Conservation (phyloP, 192 early-diverging fungal species). For the Helicostylum pulchrum region DNA sequence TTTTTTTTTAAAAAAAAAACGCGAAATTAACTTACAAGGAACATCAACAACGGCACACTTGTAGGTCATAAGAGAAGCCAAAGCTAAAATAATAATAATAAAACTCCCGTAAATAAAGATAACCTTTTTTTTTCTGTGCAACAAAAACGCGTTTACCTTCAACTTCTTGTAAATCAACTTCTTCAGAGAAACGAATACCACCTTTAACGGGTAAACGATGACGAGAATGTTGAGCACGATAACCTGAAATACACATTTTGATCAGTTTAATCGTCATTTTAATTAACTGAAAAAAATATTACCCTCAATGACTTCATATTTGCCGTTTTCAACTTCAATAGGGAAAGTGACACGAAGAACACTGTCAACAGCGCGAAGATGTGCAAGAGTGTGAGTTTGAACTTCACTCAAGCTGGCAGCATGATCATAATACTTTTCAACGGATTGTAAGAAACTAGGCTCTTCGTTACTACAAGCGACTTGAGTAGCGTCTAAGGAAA, state of each 20-base stretch:
- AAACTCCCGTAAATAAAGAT: neutral
- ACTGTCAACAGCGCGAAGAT: slow-evolving; percentile 70
- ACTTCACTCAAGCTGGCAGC: slow-evolving; percentile 67
- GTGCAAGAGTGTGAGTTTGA: slow-evolving; percentile 52
- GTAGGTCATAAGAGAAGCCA: slow-evolving; percentile 82
- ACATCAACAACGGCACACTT: slow-evolving; percentile 87
- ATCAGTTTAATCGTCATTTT: neutral
- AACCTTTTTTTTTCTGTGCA: neutral
- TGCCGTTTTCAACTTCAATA: slow-evolving; percentile 63
- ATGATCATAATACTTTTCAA: slow-evolving; percentile 68
- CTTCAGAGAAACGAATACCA: slow-evolving; percentile 76
- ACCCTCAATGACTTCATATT: slow-evolving; percentile 63
- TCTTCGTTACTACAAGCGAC: slow-evolving; percentile 61
- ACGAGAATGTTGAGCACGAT: slow-evolving; percentile 82
- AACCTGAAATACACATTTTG: slow-evolving; percentile 43
- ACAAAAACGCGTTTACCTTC: slow-evolving; percentile 37
- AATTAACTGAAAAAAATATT: neutral
- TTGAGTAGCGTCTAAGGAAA: slow-evolving; percentile 42
- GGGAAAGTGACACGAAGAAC: slow-evolving; percentile 77
- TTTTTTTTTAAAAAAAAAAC: neutral
- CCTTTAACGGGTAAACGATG: slow-evolving; percentile 79
- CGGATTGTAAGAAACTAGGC: slow-evolving; percentile 68
- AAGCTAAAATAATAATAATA: slow-evolving; percentile 38
- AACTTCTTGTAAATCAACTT: slow-evolving; percentile 79
- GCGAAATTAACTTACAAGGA: slow-evolving; percentile 59